Base-by-base conservation (phyloP, 2,329 filamentous ascomycete genomes). In the Westerdykella aurantiaca region DNA sequence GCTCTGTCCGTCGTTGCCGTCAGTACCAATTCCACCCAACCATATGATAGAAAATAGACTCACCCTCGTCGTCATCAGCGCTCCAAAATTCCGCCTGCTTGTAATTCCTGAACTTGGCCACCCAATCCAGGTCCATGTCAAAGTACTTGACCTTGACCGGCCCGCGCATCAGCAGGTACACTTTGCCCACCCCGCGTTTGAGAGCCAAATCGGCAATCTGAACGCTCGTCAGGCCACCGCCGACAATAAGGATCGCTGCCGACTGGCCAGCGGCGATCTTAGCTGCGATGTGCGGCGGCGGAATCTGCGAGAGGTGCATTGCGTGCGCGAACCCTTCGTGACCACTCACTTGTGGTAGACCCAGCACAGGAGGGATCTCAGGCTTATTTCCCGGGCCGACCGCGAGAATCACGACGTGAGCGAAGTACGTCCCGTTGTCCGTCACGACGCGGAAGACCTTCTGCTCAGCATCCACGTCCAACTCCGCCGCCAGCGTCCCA, bases 51-150 rank as follows among this genome's bases (percentile, higher is more conserved):
- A 3, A 4, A 21, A 21, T 21, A 21, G 18, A 31, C 6, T 21
- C 53, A 71, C 73, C 71, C 56, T 81, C 76, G 47, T 88, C 82
- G 5, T 78, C 79, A 53, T 89, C 85, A 3, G 85, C 84, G 6
- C 79, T 80, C 83, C 85, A 90, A 64, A 90, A 93, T 0, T 76
- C 75, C 0, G 86, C 82, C 60, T 90, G 85, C 52, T 86, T 81
- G 42, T 81, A 78, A 60, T 91, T 91, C 44, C 83, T 81, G 64
- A 86, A 91, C 61, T 91, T 91, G 9, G 83, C 85, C 64, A 91
- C 85, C 87, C 87, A 93, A 38, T 79, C 76, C 1, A 91, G 73
- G 44, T 82, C 79, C 18, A 91, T 76, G 54, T 91, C 87, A 51
- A 91, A 91, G 46, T 84, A 82, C 65, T 91, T 91, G 39, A 88